Conservation (phyloP, 2,329 filamentous ascomycete genomes). For the Fusarium anguioides region DNA sequence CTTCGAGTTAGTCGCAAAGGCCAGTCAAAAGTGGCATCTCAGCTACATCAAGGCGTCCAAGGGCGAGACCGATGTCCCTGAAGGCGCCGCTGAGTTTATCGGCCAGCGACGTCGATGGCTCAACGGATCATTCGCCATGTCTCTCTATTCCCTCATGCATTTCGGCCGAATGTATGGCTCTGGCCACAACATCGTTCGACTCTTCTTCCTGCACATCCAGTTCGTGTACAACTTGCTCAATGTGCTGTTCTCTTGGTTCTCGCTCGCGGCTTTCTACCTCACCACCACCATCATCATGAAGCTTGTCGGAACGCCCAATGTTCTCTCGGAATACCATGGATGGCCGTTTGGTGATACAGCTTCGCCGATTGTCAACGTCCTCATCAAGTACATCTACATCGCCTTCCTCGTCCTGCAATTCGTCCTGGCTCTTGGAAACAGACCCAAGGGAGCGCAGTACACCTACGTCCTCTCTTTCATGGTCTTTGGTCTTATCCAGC, state of each 20-base stretch:
- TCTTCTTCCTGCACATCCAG: slow-evolving; percentile 42
- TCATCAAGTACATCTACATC: slow-evolving; percentile 42
- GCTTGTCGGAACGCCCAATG: slow-evolving; percentile 38
- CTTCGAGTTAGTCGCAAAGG: slow-evolving; percentile 42
- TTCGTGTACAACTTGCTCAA: slow-evolving; percentile 43
- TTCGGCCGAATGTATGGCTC: slow-evolving; percentile 40
- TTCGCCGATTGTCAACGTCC: slow-evolving; percentile 39
- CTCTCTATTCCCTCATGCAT: slow-evolving; percentile 43
- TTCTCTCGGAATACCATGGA: slow-evolving; percentile 32
- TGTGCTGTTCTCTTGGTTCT: slow-evolving; percentile 41
- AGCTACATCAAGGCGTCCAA: slow-evolving; percentile 44
- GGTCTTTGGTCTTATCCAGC: slow-evolving; percentile 40
- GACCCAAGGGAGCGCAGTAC: slow-evolving; percentile 41
- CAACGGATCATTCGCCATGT: slow-evolving; percentile 42
- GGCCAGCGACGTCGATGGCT: slow-evolving; percentile 42
- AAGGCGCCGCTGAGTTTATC: slow-evolving; percentile 41
- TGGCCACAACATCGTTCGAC: slow-evolving; percentile 38
- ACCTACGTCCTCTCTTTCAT: slow-evolving; percentile 41
- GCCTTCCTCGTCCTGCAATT: slow-evolving; percentile 41
- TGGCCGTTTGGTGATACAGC: slow-evolving; percentile 41
- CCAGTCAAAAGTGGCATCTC: slow-evolving; percentile 44
- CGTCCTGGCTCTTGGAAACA: slow-evolving; percentile 40
- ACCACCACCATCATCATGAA: slow-evolving; percentile 43
- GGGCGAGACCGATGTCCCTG: slow-evolving; percentile 42
- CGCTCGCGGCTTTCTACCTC: slow-evolving; percentile 37